Conservation (phyloP, 2,329 filamentous ascomycete genomes). For the Xylariomycetidae sp. region DNA sequence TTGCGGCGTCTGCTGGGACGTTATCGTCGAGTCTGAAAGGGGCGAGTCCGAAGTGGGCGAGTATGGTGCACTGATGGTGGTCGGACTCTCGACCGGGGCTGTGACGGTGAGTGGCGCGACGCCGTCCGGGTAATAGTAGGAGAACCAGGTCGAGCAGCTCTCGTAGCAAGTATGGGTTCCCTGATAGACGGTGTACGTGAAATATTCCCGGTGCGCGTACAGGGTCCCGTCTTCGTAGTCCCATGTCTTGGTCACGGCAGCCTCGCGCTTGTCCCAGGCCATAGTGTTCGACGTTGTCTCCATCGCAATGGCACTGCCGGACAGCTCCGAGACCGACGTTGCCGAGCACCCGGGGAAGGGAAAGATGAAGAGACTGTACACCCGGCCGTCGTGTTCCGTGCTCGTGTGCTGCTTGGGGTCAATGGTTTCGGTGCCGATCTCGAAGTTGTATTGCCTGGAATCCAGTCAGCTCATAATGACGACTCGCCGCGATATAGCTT, state of each 20-base stretch:
- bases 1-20: no score
- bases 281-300: slow-evolving; percentile 9
- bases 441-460: slow-evolving; percentile 9
- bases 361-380: slow-evolving; percentile 8
- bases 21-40: no score
- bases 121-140: slow-evolving; percentile 12
- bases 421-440: neutral
- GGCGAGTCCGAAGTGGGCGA: no score
- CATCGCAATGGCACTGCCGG: slow-evolving; percentile 10
- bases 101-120: no score
- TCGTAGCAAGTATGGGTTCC: slow-evolving; percentile 16
- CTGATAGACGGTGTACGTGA: slow-evolving; percentile 12
- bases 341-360: slow-evolving; percentile 9
- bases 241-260: slow-evolving; percentile 8
- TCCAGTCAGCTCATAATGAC: no score
- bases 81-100: no score
- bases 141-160: slow-evolving; percentile 10
- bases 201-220: slow-evolving; percentile 4
- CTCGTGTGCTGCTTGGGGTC: slow-evolving; percentile 3
- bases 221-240: slow-evolving; percentile 12
- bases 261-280: slow-evolving; percentile 13
- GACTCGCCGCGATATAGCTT: neutral
- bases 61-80: no score
- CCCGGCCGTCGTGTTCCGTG: slow-evolving; percentile 8
- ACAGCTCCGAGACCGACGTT: slow-evolving; percentile 11